Base-by-base conservation (phyloP, 2,329 filamentous ascomycete genomes). In the Boeremia lycopersici region DNA sequence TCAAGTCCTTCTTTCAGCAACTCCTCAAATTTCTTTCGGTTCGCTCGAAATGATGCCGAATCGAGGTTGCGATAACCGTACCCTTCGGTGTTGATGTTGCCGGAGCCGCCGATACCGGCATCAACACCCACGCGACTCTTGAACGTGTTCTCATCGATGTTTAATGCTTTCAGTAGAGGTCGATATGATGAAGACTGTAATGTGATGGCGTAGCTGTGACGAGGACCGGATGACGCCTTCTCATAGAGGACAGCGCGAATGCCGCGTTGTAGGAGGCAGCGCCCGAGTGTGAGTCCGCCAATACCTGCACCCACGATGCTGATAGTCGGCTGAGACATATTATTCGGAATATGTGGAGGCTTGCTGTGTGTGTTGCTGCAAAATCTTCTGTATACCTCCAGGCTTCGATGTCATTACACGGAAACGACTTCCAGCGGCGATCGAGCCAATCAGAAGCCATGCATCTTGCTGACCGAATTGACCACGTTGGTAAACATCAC, bases 291-390 rank as follows among this genome's bases (percentile, higher is more conserved):
- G 10, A 81, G 70, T 5, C 79, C 79, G 11, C 75, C 72, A 13
- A 81, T 68, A 6, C 79, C 80, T 12, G 78, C 78, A 10, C 79
- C 79, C 40, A 81, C 62, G 34, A 81, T 75, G 19, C 45, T 45
- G 23, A 54, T 41, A 12, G 45, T 48, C 29, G 51, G 40, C 65
- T 70, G 51, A 71, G 51, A 45, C 79, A 71, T 61, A 67, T 68
- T 54, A 23, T 6, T 23, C 19, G 19, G 5, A 5, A 5, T 23
- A 23, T 23, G 3, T 23, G 9, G 15, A 19, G 8, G 34, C 34
- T 36, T 19, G 8, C 19, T 45, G 26, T 3, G 4, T 6, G n/a
- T 2, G 31, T 12, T 8, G 10, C 33, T 25, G 10, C 15, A 25
- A 34, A 11, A n/a, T 13, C 5, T 12, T 39, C 19, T 23, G 13